Conservation (phyloP, 805 yeast species). For the Ogataea polymorpha region DNA sequence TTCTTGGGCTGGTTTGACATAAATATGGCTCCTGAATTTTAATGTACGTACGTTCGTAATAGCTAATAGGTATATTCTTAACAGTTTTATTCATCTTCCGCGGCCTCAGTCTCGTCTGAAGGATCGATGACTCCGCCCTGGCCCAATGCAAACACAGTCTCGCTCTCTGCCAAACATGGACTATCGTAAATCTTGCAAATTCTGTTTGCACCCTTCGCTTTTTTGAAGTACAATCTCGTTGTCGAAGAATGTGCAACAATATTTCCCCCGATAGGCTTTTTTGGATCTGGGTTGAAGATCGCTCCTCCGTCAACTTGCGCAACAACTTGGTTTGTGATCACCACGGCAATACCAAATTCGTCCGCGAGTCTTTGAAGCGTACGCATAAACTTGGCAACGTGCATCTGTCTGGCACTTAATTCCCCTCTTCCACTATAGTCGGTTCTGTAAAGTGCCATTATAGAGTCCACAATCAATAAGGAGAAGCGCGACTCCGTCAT, state of each 20-base stretch:
- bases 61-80: background rate
- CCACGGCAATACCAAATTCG: constrained; percentile 96
- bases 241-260: constrained; percentile 97
- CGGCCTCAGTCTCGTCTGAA: constrained; percentile 37
- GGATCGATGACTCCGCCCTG: constrained; percentile 98
- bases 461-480: constrained; percentile 89
- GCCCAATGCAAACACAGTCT: constrained; percentile 91
- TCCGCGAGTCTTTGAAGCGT: constrained; percentile 91
- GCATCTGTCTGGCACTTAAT: constrained; percentile 89
- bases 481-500: constrained; percentile 94
- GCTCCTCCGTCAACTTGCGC: constrained; percentile 95
- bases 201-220: constrained; percentile 90
- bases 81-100: constrained; percentile 42
- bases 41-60: constrained; percentile 8
- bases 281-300: constrained; percentile 90
- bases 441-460: constrained; percentile 94
- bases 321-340: constrained; percentile 93
- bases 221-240: constrained; percentile 83
- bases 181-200: constrained; percentile 93
- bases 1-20: constrained; percentile 92
- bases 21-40: constrained; percentile 65
- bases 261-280: constrained; percentile 98
- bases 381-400: constrained; percentile 90
- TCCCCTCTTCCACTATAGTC: constrained; percentile 96
- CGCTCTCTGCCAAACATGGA: constrained; percentile 95